A percentile compares a stretch with the other conserved stretches of the same genome.
Evolutionary conservation across 2,329 filamentous ascomycete genomes (phyloP).

Genomic region (Didymellaceae sp.): DNA sequence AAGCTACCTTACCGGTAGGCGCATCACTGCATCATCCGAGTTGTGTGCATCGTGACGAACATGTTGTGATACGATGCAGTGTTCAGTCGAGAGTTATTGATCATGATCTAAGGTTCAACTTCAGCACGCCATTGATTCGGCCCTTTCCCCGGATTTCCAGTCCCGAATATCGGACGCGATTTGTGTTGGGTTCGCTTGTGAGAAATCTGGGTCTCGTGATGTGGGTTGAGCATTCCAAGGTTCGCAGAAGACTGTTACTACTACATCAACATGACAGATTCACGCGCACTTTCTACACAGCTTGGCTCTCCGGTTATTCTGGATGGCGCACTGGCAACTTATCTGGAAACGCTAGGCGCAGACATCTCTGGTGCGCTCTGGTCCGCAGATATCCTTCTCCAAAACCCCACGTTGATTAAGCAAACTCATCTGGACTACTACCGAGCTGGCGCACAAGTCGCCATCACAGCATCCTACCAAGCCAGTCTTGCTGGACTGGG

Average conservation of each 20-base stretch:
- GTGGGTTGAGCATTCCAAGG: neutral
- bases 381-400: conserved; percentile 53
- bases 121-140: too few species aligned
- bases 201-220: neutral
- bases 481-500: conserved; percentile 51
- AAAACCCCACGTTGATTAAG: conserved; percentile 51
- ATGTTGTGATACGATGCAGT: too few species aligned
- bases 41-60: too few species aligned
- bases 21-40: too few species aligned
- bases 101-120: too few species aligned
- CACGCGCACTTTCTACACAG: conserved; percentile 20
- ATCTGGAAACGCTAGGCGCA: conserved; percentile 53
- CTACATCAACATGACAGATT: conserved; percentile 4
- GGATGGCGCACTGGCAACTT: conserved; percentile 57
- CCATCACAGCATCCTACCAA: conserved; percentile 58
- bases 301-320: conserved; percentile 47
- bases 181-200: neutral
- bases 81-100: too few species aligned
- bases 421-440: conserved; percentile 55
- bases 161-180: conserved; percentile 14
- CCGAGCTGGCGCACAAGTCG: conserved; percentile 53
- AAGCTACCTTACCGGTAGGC: too few species aligned
- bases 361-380: conserved; percentile 54
- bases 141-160: conserved; percentile 14
- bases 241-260: neutral